These are phyloP conservation scores for Moelleriella libera DNA, from an alignment of 2,329 filamentous ascomycete genomes.

Conservation along the genomic window DNA sequence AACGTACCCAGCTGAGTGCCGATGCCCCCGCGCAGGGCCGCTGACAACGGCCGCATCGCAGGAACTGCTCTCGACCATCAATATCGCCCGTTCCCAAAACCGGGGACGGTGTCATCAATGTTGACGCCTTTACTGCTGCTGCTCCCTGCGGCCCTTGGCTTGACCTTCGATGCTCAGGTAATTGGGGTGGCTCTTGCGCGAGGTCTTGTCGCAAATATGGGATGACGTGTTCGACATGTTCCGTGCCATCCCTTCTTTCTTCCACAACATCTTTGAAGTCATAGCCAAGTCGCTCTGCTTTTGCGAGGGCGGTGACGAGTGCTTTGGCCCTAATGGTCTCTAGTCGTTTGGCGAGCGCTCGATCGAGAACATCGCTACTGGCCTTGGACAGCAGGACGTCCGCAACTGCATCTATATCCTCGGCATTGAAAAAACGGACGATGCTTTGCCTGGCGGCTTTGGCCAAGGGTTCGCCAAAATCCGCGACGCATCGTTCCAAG, in stretches of 20 bases:
- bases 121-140: too few relatives aligned
- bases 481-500: conserved; percentile 23
- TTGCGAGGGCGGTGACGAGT: conserved; percentile 41
- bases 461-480: conserved; percentile 23
- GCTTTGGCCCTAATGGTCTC: conserved; percentile 37
- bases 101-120: too few relatives aligned
- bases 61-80: too few relatives aligned
- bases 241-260: conserved; percentile 16
- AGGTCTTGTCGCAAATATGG: conserved; percentile 11
- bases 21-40: conserved; percentile 19
- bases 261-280: conserved; percentile 34
- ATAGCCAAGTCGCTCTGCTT: conserved; percentile 43
- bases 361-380: conserved; percentile 36
- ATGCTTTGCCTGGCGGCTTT: conserved; percentile 27
- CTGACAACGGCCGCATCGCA: conserved; percentile 15
- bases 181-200: conserved; percentile 2
- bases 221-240: conserved; percentile 25
- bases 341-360: conserved; percentile 34
- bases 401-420: conserved; percentile 31
- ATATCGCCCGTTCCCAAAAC: too few relatives aligned
- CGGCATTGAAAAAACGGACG: conserved; percentile 20
- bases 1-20: conserved; percentile 18
- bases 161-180: neutral
- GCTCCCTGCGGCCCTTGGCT: neutral
- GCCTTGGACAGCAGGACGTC: conserved; percentile 29